Evolutionary conservation across 352 stramenopile species (phyloP).

Genomic region (Phytophthora uliginosa): DNA sequence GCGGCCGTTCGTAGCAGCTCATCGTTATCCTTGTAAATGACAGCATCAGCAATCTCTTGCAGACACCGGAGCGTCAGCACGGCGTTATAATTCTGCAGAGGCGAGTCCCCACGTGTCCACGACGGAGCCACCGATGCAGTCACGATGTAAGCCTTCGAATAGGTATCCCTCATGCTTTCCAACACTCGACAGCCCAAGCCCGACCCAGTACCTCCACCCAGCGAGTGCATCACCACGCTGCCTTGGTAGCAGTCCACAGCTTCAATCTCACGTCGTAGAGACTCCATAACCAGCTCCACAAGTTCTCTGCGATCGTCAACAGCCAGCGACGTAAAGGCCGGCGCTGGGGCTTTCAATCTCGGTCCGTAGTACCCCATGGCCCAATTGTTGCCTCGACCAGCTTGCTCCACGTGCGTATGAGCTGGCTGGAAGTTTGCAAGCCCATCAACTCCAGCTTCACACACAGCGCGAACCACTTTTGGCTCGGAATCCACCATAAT

Average conservation of each 20-base stretch:
- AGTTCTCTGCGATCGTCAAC: constrained; percentile 56
- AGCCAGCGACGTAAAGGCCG: constrained; percentile 41
- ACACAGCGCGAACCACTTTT: constrained; percentile 70
- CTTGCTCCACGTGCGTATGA: constrained; percentile 68
- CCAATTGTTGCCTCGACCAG: constrained; percentile 91
- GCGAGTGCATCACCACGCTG: constrained; percentile 81
- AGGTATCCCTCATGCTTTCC: constrained; percentile 84
- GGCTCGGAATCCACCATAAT: constrained; percentile 87
- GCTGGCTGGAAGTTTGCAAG: constrained; percentile 44
- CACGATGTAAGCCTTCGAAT: constrained; percentile 76
- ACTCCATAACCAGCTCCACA: constrained; percentile 80
- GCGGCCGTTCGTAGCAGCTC: constrained; percentile 64
- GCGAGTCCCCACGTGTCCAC: constrained; percentile 66
- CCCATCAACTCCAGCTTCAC: background rate
- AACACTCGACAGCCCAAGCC: constrained; percentile 86
- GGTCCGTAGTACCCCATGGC: constrained; percentile 83
- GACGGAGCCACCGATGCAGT: constrained; percentile 81
- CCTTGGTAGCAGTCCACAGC: constrained; percentile 74
- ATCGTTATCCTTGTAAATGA: constrained; percentile 92
- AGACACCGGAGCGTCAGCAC: constrained; percentile 78
- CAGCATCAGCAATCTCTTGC: constrained; percentile 74
- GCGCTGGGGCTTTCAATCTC: constrained; percentile 24
- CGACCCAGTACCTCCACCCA: constrained; percentile 85
- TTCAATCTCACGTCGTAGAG: constrained; percentile 79
- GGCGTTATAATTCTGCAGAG: constrained; percentile 91